Base-by-base conservation (phyloP, 805 yeast species). In the Lipomyces orientalis region DNA sequence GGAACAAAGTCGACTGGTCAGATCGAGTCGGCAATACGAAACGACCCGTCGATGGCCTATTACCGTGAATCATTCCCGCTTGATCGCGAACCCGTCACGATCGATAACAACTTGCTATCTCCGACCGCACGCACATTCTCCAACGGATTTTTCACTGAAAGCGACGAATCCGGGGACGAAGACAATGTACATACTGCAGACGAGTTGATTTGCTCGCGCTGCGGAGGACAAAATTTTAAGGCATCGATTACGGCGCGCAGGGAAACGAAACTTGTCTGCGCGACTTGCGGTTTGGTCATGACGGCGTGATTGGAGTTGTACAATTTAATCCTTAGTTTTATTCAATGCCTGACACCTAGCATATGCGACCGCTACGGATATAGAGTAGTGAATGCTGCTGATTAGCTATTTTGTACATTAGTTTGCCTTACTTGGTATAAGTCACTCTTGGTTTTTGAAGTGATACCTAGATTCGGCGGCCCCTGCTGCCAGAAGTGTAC, bases 161-260 rank as follows among this genome's bases (percentile, higher is more conserved):
- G 49, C 14, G 57, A 39, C 39, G 49, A 54, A 31, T 31, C 58
- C 35, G 64, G 54, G 52, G 65, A 46, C 39, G 69, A 54, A 29
- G 59, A 60, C 51, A 52, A 46, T 12, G 33, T n/a, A 8, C 51
- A 16, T 31, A 52, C 22, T 58, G 65, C 49, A 19, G 63, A 57
- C 43, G 67, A 67, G 61, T 51, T 68, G 29, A n/a, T 14, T n/a
- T 68, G 71, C 33, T 49, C 55, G 35, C 56, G 58, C 14, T 68
- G 71, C 56, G 56, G 60, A 3, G 65, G 71, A 16, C 43, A 34
- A 43, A 63, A 63, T 52, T 68, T 68, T 49, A 68, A 63, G 61
- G 71, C 71, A 31, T 54, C 61, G 39, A 54, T 63, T 12, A 68
- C 64, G 22, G 65, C 65, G 19, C 49, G 60, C n/a, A 59, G 62